Conservation (phyloP, 2,329 filamentous ascomycete species). For the Calonectria multiphialidica region DNA sequence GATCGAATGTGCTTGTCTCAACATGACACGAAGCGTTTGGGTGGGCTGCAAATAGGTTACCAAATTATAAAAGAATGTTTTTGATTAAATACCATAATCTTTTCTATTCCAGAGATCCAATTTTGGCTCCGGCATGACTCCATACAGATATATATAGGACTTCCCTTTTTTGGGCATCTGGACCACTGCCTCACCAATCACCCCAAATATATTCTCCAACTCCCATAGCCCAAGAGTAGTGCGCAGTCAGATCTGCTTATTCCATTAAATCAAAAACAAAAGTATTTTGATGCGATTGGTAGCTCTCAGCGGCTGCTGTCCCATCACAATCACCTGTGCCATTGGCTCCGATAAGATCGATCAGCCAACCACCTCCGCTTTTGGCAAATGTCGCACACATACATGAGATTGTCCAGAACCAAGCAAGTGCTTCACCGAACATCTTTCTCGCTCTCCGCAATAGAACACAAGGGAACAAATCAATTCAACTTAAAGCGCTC, state of each 20-base stretch:
- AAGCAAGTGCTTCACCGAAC: background rate
- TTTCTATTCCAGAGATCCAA: too few species aligned
- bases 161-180: background rate
- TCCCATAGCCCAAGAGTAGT: background rate
- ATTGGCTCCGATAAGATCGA: conserved; percentile 23
- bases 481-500: background rate
- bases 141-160: too few species aligned
- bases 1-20: background rate
- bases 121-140: too few species aligned
- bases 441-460: background rate
- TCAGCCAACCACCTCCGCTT: conserved; percentile 16
- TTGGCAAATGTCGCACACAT: conserved; percentile 7
- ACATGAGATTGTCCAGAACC: background rate
- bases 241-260: background rate
- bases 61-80: background rate
- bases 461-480: background rate
- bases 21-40: background rate
- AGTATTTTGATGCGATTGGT: background rate
- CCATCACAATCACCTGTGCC: background rate
- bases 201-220: too few species aligned
- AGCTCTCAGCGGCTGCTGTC: too few species aligned
- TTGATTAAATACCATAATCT: background rate
- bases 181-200: background rate
- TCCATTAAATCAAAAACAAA: background rate
- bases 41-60: background rate